A percentile compares a stretch with the other conserved stretches of the same genome.
phyloP scores from a whole-genome alignment of 2,329 filamentous ascomycete species.

The Alternaria arbusti region DNA sequence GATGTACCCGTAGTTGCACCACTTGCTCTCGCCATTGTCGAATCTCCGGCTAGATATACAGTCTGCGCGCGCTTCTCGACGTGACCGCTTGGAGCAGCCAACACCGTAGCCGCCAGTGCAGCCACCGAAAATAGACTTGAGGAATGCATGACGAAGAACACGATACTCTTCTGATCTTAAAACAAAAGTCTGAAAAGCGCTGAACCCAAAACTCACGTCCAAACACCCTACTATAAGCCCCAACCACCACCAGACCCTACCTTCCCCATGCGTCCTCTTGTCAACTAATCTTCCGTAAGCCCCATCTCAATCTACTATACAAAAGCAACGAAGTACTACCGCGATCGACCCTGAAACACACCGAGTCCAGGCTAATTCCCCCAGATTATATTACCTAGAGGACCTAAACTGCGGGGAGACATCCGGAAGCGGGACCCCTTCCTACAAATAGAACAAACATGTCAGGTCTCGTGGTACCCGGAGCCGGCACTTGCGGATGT shows the following conservation, averaged over 20 bases:
- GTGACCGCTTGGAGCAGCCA: slow-evolving; percentile 29
- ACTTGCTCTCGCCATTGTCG: slow-evolving; percentile 63
- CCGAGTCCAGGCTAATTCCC: slow-evolving; percentile 3
- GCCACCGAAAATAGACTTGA: slow-evolving; percentile 26
- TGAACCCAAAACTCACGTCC: not conserved
- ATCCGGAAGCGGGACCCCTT: not conserved
- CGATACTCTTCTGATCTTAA: not conserved
- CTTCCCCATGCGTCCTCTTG: not conserved
- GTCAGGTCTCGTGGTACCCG: not conserved
- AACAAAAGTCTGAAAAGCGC: not conserved
- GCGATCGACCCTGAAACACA: slow-evolving; percentile 1
- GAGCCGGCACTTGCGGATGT: not conserved
- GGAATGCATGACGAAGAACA: slow-evolving; percentile 3
- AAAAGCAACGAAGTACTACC: not conserved
- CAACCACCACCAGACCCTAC: not conserved
- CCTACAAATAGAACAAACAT: not conserved
- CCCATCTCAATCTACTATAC: not conserved
- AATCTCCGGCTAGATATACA: slow-evolving; percentile 66
- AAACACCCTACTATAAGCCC: not conserved
- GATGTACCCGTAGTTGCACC: slow-evolving; percentile 51
- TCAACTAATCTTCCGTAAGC: not conserved
- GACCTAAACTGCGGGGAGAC: not conserved
- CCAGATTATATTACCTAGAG: not conserved
- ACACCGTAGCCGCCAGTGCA: slow-evolving; percentile 25
- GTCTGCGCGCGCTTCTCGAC: slow-evolving; percentile 47